Evolutionary conservation across 1,139 yeast genomes (phyloP).

Genomic region (Taiozyma sp.): DNA sequence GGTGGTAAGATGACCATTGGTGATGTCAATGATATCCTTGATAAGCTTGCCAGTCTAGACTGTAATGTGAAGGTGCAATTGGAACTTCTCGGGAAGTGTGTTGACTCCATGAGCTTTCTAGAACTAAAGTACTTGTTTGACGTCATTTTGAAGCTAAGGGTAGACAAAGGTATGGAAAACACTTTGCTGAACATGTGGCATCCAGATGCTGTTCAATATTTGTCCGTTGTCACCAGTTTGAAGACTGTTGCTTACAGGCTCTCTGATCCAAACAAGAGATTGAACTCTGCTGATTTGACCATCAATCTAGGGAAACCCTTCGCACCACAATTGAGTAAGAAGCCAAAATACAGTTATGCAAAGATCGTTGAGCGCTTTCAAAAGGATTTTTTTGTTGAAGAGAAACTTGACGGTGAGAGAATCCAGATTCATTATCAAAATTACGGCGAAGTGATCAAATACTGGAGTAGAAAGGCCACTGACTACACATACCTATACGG

Average conservation of each 20-base stretch:
- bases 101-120: conserved; percentile 50
- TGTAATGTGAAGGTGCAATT: conserved; percentile 26
- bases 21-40: conserved; percentile 53
- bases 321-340: conserved; percentile 65
- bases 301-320: conserved; percentile 52
- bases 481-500: conserved; percentile 80
- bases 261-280: conserved; percentile 39
- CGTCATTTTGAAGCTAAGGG: conserved; percentile 54
- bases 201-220: conserved; percentile 66
- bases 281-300: conserved; percentile 39
- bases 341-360: conserved; percentile 43
- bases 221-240: conserved; percentile 63
- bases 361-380: conserved; percentile 40
- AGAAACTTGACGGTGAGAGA: conserved; percentile 92
- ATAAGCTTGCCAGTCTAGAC: conserved; percentile 37
- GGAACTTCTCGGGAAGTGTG: conserved; percentile 40
- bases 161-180: conserved; percentile 51
- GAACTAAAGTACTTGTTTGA: conserved; percentile 71
- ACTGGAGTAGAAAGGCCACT: conserved; percentile 62
- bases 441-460: conserved; percentile 38
- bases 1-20: conserved; percentile 41
- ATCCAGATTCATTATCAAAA: conserved; percentile 58
- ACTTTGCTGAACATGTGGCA: conserved; percentile 68
- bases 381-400: conserved; percentile 67
- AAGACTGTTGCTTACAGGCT: conserved; percentile 56